Conservation (phyloP, 2,329 filamentous ascomycete species). For the Cryphonectria japonica region DNA sequence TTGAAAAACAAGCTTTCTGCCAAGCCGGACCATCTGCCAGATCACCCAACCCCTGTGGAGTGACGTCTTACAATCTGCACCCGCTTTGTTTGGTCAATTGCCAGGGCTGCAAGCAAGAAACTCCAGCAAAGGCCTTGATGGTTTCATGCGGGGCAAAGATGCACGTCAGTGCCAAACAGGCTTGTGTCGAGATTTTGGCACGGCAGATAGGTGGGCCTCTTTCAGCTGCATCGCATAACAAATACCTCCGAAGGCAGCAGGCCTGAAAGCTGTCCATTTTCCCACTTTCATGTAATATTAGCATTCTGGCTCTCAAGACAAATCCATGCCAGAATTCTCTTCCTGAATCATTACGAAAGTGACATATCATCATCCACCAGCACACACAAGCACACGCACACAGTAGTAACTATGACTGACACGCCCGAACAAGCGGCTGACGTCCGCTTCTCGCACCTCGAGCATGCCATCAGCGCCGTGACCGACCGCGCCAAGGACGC, state of each 20-base stretch:
- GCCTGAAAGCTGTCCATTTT: neutral
- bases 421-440: constrained; percentile 16
- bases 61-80: neutral
- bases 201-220: neutral
- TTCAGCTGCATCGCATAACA: neutral
- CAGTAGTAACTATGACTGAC: constrained; percentile 6
- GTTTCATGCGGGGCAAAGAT: neutral
- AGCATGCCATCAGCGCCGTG: constrained; percentile 10
- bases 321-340: neutral
- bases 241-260: neutral
- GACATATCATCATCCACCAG: neutral
- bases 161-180: neutral
- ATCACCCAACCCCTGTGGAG: constrained; percentile 1
- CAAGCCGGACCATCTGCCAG: constrained; percentile 14
- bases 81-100: neutral
- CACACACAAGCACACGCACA: neutral
- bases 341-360: neutral
- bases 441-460: constrained; percentile 10
- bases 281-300: neutral
- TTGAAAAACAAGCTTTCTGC: constrained; percentile 12
- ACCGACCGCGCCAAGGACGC: constrained; percentile 18
- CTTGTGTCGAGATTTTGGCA: neutral
- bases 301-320: neutral
- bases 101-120: neutral
- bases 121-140: neutral